Evolutionary conservation across 2,329 filamentous ascomycete species (phyloP), one percentile per base, ranked within the genome.

Genomic region (Pseudogymnoascus sp.): DNA sequence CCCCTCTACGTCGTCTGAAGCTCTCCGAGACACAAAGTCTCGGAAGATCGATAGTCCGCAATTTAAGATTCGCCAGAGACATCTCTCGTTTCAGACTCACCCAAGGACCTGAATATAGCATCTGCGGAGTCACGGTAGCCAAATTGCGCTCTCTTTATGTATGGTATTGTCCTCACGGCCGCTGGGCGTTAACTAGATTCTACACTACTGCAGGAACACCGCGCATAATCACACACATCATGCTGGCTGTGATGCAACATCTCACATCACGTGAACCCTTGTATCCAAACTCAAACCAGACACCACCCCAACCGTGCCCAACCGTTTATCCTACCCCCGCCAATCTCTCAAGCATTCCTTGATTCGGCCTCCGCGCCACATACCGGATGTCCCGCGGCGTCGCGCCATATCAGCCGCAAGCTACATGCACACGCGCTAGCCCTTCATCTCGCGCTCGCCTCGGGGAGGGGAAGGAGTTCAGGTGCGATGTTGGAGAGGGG

Each of bases 361-460:
- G n/a, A 57, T 57, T 57, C 16, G 51, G 51, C 29, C 51, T 5
- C n/a, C n/a, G 29, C 29, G 51, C 51, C 29, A 57, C 16, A 57
- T 34, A 34, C 51, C 29, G 29, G 51, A 34, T 34, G 51, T 57
- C 29, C 51, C 29, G 51, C 11, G 29, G 51, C 16, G 51, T 57
- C 29, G 29, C 10, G 51, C 51, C 51, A 57, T 34, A 29, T 34
- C 51, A 57, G 51, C 51, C 29, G 29, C 51, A 34, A 57, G 47
- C 5, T 54, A 7, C 16, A 18, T 6, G 51, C n/a, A 18, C 16
- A 18, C 51, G 11, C 51, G 29, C 51, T 57, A 57, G 26, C 29
- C 51, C 51, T 57, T 57, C 51, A 57, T 57, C 51, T 57, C 51
- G 51, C 51, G 29, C 29, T 34, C 51, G 34, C 51, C 16, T 57